Conservation (phyloP, 2,329 filamentous ascomycete species). For the Didymella exigua region DNA sequence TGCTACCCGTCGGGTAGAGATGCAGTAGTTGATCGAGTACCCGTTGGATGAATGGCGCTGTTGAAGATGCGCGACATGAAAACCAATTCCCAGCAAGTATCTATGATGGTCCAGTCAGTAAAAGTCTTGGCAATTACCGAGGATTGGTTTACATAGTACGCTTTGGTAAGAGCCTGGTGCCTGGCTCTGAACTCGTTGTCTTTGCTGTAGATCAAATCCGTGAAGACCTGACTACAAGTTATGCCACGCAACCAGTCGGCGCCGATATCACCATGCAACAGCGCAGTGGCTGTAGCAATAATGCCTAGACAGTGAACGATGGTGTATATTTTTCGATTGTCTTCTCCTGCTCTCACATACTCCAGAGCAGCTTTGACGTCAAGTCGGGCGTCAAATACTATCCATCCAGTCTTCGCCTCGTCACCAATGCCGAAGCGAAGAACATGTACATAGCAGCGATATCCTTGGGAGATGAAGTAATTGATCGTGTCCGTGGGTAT, state of each 20-base stretch:
- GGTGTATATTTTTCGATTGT: conserved; percentile 56
- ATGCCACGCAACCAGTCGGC: conserved; percentile 63
- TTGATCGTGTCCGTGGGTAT: conserved; percentile 68
- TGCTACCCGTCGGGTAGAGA: conserved; percentile 59
- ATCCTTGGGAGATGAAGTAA: conserved; percentile 66
- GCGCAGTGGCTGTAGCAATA: conserved; percentile 62
- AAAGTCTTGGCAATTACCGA: too few species aligned
- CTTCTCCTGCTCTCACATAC: conserved; percentile 53
- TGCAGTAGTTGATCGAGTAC: conserved; percentile 56
- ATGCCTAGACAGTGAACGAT: conserved; percentile 69
- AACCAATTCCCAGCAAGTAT: conserved; percentile 20
- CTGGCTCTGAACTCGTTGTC: conserved; percentile 62
- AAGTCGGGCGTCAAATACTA: conserved; percentile 64
- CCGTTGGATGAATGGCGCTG: conserved; percentile 17
- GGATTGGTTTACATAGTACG: conserved; percentile 10
- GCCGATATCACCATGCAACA: conserved; percentile 67
- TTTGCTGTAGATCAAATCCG: conserved; percentile 64
- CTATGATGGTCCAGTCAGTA: neutral
- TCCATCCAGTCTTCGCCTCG: conserved; percentile 60
- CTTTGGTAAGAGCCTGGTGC: conserved; percentile 2
- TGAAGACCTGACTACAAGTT: conserved; percentile 66
- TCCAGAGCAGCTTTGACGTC: conserved; percentile 64
- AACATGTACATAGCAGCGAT: conserved; percentile 64
- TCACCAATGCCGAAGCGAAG: conserved; percentile 63
- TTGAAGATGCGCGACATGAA: conserved; percentile 8